phyloP scores from a whole-genome alignment of 257 asterid genomes.

The Datura wrightii region DNA sequence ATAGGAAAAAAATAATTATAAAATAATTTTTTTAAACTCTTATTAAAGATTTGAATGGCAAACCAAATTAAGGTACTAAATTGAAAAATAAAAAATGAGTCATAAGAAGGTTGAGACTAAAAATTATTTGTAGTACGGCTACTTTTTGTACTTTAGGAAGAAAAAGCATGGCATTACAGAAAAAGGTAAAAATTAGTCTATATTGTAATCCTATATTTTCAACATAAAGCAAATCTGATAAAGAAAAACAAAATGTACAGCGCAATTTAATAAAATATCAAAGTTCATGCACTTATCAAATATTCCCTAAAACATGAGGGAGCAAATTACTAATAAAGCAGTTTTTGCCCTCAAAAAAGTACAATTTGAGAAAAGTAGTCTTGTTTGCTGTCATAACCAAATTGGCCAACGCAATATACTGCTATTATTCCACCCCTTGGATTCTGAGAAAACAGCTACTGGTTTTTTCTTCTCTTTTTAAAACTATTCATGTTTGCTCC shows the following conservation, averaged over 20 bases:
- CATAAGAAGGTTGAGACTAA: neutral
- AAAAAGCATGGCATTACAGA: neutral
- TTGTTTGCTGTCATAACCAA: slow-evolving; percentile 25
- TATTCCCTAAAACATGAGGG: slow-evolving; percentile 34
- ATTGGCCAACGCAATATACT: slow-evolving; percentile 8
- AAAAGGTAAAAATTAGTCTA: neutral
- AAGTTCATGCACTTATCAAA: slow-evolving; percentile 33
- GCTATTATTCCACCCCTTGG: slow-evolving; percentile 44
- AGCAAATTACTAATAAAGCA: slow-evolving; percentile 29
- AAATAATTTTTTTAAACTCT: too few relatives aligned
- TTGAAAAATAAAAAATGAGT: neutral
- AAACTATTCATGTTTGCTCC: neutral
- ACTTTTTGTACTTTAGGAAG: neutral
- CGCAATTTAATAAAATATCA: neutral
- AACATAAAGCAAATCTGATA: neutral
- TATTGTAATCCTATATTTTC: neutral
- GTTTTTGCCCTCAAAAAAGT: neutral
- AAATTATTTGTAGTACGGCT: neutral
- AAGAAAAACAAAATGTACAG: neutral
- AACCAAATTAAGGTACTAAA: too few relatives aligned
- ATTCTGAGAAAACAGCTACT: slow-evolving; percentile 40
- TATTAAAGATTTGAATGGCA: too few relatives aligned
- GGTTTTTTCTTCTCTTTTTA: neutral
- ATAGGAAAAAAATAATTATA: too few relatives aligned
- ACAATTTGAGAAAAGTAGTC: neutral